These are phyloP conservation scores for Porphyrellus cyaneotinctus DNA, from an alignment of 768 basidiomycete genomes.

Conservation along the genomic window DNA sequence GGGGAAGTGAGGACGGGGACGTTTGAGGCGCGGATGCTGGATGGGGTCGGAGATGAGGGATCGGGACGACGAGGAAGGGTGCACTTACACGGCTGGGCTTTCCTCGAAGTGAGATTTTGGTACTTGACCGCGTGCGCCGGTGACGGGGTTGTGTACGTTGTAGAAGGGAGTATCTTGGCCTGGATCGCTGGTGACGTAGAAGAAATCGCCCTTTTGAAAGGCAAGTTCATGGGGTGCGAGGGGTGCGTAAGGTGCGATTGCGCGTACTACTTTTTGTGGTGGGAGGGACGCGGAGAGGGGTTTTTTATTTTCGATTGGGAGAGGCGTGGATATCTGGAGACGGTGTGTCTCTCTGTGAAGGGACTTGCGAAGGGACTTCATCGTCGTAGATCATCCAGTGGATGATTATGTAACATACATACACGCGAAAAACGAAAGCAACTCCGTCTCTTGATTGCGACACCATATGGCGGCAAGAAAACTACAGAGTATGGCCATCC, in stretches of 20 bases:
- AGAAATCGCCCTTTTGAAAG: slow-evolving; percentile 94
- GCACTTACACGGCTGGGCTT: slow-evolving; percentile 44
- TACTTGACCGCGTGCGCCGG: slow-evolving; percentile 87
- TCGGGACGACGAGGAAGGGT: not conserved
- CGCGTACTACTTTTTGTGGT: slow-evolving; percentile 94
- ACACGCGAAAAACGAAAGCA: not conserved
- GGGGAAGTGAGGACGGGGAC: slow-evolving; percentile 27
- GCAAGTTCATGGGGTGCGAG: slow-evolving; percentile 80
- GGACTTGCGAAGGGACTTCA: slow-evolving; percentile 84
- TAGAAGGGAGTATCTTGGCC: slow-evolving; percentile 55
- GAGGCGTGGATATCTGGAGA: slow-evolving; percentile 66
- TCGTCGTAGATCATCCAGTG: slow-evolving; percentile 38
- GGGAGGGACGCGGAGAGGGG: slow-evolving; percentile 65
- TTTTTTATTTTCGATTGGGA: slow-evolving; percentile 53
- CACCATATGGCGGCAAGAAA: slow-evolving; percentile 88
- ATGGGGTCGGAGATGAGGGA: not conserved
- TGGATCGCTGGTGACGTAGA: slow-evolving; percentile 84
- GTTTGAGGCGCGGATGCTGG: slow-evolving; percentile 44
- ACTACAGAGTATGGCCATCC: slow-evolving; percentile 63
- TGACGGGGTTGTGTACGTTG: slow-evolving; percentile 91
- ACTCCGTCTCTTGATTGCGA: slow-evolving; percentile 8
- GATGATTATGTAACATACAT: slow-evolving; percentile 25
- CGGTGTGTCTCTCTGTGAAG: slow-evolving; percentile 58
- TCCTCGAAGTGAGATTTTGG: slow-evolving; percentile 87
- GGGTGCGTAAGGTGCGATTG: slow-evolving; percentile 61